A percentile compares a stretch with the other conserved stretches of the same genome.
phyloP scores from a whole-genome alignment of 2,329 filamentous ascomycete genomes.

The Fusarium sulawesiense region DNA sequence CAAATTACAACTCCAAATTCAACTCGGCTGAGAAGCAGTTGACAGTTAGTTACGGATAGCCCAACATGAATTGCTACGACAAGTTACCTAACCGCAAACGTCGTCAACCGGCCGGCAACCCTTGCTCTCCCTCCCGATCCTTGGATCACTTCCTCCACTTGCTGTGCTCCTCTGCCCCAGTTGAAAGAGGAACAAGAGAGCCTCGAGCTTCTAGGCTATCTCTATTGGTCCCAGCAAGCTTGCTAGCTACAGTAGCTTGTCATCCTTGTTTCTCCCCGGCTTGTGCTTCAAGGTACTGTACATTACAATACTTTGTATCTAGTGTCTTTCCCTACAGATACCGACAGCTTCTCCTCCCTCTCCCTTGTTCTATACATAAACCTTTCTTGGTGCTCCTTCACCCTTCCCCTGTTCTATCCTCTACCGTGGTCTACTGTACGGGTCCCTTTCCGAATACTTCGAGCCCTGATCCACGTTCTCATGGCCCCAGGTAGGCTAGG shows the following conservation, averaged over 20 bases:
- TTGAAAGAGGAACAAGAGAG: conserved; percentile 1
- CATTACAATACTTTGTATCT: neutral
- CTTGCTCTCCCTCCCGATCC: conserved; percentile 23
- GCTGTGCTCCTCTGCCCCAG: conserved; percentile 10
- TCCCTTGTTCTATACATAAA: neutral
- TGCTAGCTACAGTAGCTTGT: conserved; percentile 5
- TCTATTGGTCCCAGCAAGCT: conserved; percentile 3
- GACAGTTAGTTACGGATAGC: conserved; percentile 26
- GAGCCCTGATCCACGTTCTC: conserved; percentile 29
- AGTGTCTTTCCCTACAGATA: neutral
- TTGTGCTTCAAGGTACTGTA: conserved; percentile 4
- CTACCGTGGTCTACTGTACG: neutral
- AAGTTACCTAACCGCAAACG: conserved; percentile 38
- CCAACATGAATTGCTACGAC: conserved; percentile 22
- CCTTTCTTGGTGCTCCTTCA: neutral
- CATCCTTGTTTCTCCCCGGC: conserved; percentile 8
- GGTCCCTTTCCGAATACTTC: neutral
- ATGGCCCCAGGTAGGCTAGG: neutral
- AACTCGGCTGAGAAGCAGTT: neutral
- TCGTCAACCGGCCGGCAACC: conserved; percentile 37
- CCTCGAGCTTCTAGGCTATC: neutral
- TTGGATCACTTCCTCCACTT: conserved; percentile 35
- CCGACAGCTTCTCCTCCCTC: neutral
- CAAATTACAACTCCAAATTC: neutral
- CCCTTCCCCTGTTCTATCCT: neutral